Evolutionary conservation across 2,329 filamentous ascomycete species (phyloP).

Genomic region (Alternaria ventricosa): DNA sequence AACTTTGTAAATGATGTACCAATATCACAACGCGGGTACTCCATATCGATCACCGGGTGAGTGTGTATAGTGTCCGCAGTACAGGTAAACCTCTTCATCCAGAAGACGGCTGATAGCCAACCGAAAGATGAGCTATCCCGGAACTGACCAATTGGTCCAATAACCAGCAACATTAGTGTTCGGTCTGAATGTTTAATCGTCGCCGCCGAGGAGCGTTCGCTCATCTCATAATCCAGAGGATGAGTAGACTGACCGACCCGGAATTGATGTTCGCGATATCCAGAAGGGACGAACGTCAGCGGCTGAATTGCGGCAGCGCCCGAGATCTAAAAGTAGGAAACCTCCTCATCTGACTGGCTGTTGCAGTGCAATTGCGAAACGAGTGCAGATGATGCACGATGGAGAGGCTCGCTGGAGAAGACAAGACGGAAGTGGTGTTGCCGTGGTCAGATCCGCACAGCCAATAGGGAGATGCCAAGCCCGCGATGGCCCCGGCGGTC

Average conservation of each 20-base stretch:
- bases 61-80: neutral
- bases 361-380: neutral
- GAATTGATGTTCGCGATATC: rapidly evolving
- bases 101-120: neutral
- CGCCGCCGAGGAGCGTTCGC: neutral
- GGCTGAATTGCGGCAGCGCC: neutral
- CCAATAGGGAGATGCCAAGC: neutral
- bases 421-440: neutral
- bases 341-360: neutral
- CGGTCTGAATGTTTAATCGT: rapidly evolving
- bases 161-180: neutral
- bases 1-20: neutral
- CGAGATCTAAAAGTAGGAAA: neutral
- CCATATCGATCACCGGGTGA: neutral
- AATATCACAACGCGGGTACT: neutral
- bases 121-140: neutral
- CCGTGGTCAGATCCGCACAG: neutral
- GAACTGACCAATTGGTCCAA: neutral
- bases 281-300: neutral
- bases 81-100: neutral
- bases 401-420: neutral
- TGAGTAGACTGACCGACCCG: neutral
- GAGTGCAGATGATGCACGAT: neutral
- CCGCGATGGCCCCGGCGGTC: too few relatives aligned
- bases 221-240: neutral